Evolutionary conservation across 352 stramenopile species (phyloP).

Genomic region (Pseudoperonospora humuli): DNA sequence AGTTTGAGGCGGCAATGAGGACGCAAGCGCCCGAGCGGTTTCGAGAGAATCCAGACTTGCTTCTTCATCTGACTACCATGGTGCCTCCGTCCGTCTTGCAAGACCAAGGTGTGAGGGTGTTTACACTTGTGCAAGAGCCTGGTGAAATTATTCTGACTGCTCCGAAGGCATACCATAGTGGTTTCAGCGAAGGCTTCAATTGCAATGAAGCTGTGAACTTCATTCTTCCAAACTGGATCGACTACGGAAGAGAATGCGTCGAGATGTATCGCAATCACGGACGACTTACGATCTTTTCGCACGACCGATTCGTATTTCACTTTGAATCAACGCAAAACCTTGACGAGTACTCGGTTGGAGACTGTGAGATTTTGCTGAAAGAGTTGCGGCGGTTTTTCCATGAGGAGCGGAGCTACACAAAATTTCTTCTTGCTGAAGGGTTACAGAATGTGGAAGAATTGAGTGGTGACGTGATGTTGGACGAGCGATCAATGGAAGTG

Average conservation of each 20-base stretch:
- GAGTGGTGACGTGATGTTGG: constrained; percentile 56
- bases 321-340: constrained; percentile 59
- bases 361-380: constrained; percentile 61
- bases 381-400: constrained; percentile 63
- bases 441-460: constrained; percentile 52
- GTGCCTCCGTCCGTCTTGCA: constrained; percentile 45
- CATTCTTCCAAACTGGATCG: constrained; percentile 77
- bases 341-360: constrained; percentile 45
- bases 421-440: constrained; percentile 31
- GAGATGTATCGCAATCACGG: constrained; percentile 60
- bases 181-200: constrained; percentile 95
- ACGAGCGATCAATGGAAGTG: constrained; percentile 63
- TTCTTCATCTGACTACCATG: constrained; percentile 75
- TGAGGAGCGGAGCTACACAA: constrained; percentile 59
- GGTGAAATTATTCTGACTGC: constrained; percentile 98
- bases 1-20: constrained; percentile 47
- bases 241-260: constrained; percentile 60
- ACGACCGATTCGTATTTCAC: constrained; percentile 78
- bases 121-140: constrained; percentile 68
- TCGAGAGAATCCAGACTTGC: constrained; percentile 46
- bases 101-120: constrained; percentile 44
- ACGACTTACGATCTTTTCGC: constrained; percentile 68
- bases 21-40: constrained; percentile 55
- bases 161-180: constrained; percentile 93
- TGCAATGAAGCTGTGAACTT: constrained; percentile 89